phyloP scores from a whole-genome alignment of 495 filamentous ascomycete genomes.

The Hypoxylon fragiforme region DNA sequence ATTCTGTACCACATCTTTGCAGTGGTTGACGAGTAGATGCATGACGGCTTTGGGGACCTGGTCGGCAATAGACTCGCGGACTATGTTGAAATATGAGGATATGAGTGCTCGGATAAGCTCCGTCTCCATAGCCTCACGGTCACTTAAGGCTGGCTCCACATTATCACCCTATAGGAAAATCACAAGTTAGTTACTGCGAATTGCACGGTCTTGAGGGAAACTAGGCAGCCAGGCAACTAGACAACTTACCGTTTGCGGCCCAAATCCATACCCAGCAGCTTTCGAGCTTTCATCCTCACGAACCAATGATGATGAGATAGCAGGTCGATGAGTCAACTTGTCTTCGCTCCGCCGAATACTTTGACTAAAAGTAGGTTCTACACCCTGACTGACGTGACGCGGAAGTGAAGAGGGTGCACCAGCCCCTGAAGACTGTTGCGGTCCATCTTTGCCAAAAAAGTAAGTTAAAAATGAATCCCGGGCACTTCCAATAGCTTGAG shows the following conservation, averaged over 20 bases:
- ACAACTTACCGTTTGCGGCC: constrained; percentile 31
- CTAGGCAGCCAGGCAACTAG: too few species aligned
- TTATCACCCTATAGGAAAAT: constrained; percentile 47
- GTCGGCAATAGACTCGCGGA: constrained; percentile 94
- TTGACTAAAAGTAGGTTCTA: constrained; percentile 80
- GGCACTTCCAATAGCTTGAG: constrained; percentile 49
- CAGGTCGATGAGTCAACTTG: constrained; percentile 46
- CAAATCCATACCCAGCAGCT: constrained; percentile 43
- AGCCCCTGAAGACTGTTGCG: constrained; percentile 48
- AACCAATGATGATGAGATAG: constrained; percentile 34
- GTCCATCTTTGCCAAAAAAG: constrained; percentile 95
- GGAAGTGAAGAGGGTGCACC: constrained; percentile 45
- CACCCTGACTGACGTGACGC: constrained; percentile 70
- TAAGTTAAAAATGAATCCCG: constrained; percentile 96
- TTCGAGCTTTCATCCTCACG: constrained; percentile 42
- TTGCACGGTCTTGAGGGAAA: background rate
- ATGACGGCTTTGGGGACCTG: constrained; percentile 99
- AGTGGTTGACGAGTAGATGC: constrained; percentile 97
- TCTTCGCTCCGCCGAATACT: constrained; percentile 80
- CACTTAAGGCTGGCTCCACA: constrained; percentile 82
- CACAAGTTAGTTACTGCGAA: constrained; percentile 42
- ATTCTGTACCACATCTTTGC: constrained; percentile 97
- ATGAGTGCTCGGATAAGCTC: constrained; percentile 96
- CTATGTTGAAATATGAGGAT: constrained; percentile 97
- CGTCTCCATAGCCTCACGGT: constrained; percentile 94